phyloP scores from a whole-genome alignment of 192 early-diverging fungal genomes.

The Podila clonocystis region DNA sequence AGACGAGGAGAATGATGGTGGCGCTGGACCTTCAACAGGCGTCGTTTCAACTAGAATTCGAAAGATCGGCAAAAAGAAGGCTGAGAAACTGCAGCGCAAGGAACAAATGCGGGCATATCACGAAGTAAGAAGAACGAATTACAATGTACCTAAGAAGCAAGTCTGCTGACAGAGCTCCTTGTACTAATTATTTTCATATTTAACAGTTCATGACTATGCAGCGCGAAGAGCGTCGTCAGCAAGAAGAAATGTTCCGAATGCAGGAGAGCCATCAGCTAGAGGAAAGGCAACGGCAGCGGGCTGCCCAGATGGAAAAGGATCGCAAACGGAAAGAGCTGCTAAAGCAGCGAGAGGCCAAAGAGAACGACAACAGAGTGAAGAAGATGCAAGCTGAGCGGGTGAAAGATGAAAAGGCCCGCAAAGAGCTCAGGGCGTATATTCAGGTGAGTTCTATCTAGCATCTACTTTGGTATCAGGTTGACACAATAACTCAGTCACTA shows the following conservation, averaged over 20 bases:
- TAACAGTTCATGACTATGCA: slow-evolving; percentile 45
- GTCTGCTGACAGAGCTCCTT: neutral
- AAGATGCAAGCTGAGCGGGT: slow-evolving; percentile 14
- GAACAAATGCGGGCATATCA: slow-evolving; percentile 51
- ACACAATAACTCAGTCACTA: no score
- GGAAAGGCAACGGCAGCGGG: slow-evolving; percentile 32
- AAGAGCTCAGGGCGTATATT: slow-evolving; percentile 41
- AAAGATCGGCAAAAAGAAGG: slow-evolving; percentile 53
- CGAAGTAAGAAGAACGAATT: slow-evolving; percentile 19
- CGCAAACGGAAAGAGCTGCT: slow-evolving; percentile 34
- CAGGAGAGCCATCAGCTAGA: slow-evolving; percentile 30
- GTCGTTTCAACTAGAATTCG: slow-evolving; percentile 12
- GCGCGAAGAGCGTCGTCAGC: slow-evolving; percentile 43
- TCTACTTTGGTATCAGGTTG: neutral
- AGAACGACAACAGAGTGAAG: slow-evolving; percentile 14
- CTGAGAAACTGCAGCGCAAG: slow-evolving; percentile 48
- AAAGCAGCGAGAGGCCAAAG: slow-evolving; percentile 35
- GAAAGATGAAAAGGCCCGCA: slow-evolving; percentile 18
- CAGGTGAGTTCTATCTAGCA: slow-evolving; percentile 17
- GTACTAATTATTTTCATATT: neutral
- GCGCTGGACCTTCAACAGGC: slow-evolving; percentile 26
- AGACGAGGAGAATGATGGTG: slow-evolving; percentile 25
- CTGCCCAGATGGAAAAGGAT: slow-evolving; percentile 39
- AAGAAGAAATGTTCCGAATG: slow-evolving; percentile 43
- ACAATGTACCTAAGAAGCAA: neutral